Base-by-base conservation (phyloP, 106 monocot species). In the Allium cepa region DNA sequence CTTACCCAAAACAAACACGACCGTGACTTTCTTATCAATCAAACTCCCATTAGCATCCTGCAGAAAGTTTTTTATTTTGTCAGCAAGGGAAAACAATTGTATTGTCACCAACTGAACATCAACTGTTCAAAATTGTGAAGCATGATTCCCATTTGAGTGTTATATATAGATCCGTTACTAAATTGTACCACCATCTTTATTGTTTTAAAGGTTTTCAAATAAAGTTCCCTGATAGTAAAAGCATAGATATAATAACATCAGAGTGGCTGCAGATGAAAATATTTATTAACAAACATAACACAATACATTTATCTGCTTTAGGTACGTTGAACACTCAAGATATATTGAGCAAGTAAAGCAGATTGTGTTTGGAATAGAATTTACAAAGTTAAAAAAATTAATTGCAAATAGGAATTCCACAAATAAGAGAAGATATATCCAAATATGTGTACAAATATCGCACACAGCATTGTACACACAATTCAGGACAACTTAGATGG, bases 1-100 rank as follows among this genome's bases (percentile, higher is more conserved):
- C 60, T 60, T 17, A 60, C 60, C 60, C 28, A 60, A 60, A 60
- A 60, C 60, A 60, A 60, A 60, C 60, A 60, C 60, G 26, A 60
- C 60, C 0, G 60, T 60, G 60, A 60, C 60, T 26, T 26, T 59
- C 59, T 59, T 60, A 10, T 60, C 60, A 60, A 22, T 26, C 10
- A 26, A 60, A 26, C 60, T 60, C 18, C 60, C 60, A 60, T 60
- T 60, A 60, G 60, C 60, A 27, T 60, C 60, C 60, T 60, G 60
- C 60, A 60, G 22, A 10, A 18, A 26, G 28, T 28, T 60, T 7
- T n/a, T 60, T 1, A 18, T 28, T 28, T 60, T 26, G 18, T 60
- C 28, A 60, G 7, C 7, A 60, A 60, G 26, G 28, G 28, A 60
- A 36, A 36, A 36, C 36, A 36, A 36, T 5, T 36, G 18, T 17